These are phyloP conservation scores for Castanopsis chinensis DNA, from an alignment of 306 rosid species.

Conservation along the genomic window DNA sequence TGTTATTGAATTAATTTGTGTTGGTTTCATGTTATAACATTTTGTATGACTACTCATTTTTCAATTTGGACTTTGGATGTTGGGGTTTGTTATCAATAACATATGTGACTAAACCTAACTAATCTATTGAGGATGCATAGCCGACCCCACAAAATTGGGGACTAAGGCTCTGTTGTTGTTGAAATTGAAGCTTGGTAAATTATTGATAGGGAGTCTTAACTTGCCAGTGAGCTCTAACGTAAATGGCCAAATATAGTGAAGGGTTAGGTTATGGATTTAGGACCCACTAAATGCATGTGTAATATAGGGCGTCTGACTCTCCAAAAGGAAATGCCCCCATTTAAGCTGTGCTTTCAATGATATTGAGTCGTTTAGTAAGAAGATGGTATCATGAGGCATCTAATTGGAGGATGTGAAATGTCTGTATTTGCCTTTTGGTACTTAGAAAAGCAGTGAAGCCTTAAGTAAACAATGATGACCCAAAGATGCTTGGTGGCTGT, in stretches of 20 bases:
- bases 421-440: not conserved
- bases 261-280: not conserved
- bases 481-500: too few relatives aligned
- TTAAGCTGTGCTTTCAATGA: not conserved
- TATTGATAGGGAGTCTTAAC: not conserved
- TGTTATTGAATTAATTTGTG: not conserved
- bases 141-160: too few relatives aligned
- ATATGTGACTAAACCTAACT: too few relatives aligned
- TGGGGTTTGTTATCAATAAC: too few relatives aligned
- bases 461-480: not conserved
- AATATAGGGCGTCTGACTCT: not conserved
- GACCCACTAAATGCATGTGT: too few relatives aligned
- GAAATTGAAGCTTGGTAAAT: not conserved
- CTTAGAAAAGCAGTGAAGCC: not conserved
- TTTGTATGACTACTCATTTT: not conserved
- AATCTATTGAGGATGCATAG: too few relatives aligned
- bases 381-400: not conserved
- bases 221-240: not conserved
- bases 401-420: not conserved
- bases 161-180: not conserved
- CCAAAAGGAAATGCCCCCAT: not conserved
- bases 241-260: not conserved
- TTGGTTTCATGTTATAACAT: not conserved
- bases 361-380: too few relatives aligned
- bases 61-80: not conserved